phyloP scores from a whole-genome alignment of 805 yeast species.

The Suhomyces emberorum region DNA sequence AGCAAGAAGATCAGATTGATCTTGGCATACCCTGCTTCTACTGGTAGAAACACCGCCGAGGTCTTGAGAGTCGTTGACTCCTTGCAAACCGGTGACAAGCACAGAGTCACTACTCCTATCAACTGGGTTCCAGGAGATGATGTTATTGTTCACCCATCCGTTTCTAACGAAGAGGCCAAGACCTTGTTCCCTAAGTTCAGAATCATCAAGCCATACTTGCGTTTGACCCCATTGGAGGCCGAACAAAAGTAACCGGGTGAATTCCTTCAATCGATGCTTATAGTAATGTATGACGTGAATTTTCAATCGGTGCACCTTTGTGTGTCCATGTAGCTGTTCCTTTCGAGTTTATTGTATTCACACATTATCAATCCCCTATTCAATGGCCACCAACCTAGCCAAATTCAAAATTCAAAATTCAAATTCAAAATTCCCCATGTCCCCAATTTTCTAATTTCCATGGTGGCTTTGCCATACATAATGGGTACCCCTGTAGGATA shows the following conservation, averaged over 20 bases:
- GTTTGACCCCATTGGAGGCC: slow-evolving; percentile 52
- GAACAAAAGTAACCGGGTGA: slow-evolving; percentile 15
- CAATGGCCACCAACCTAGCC: too few species aligned
- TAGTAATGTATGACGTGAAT: too few species aligned
- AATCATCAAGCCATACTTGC: slow-evolving; percentile 86
- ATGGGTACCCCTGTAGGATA: too few species aligned
- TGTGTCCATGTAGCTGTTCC: too few species aligned
- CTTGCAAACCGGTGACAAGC: slow-evolving; percentile 77
- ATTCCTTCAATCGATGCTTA: too few species aligned
- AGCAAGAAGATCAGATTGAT: slow-evolving; percentile 81
- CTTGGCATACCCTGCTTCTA: slow-evolving; percentile 87
- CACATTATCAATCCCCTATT: too few species aligned
- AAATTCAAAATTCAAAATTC: too few species aligned
- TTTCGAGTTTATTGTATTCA: too few species aligned
- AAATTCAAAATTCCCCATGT: too few species aligned
- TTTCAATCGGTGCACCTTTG: too few species aligned
- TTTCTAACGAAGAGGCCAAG: slow-evolving; percentile 65
- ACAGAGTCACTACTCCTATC: slow-evolving; percentile 86
- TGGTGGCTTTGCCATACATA: too few species aligned
- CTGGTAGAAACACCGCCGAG: slow-evolving; percentile 92
- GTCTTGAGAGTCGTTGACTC: slow-evolving; percentile 89
- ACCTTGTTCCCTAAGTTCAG: slow-evolving; percentile 82
- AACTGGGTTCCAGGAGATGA: slow-evolving; percentile 90
- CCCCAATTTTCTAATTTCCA: too few species aligned
- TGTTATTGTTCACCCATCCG: slow-evolving; percentile 87